These are phyloP conservation scores for Akanthomyces uredinophilus DNA, from an alignment of 2,329 filamentous ascomycete species.

Conservation along the genomic window DNA sequence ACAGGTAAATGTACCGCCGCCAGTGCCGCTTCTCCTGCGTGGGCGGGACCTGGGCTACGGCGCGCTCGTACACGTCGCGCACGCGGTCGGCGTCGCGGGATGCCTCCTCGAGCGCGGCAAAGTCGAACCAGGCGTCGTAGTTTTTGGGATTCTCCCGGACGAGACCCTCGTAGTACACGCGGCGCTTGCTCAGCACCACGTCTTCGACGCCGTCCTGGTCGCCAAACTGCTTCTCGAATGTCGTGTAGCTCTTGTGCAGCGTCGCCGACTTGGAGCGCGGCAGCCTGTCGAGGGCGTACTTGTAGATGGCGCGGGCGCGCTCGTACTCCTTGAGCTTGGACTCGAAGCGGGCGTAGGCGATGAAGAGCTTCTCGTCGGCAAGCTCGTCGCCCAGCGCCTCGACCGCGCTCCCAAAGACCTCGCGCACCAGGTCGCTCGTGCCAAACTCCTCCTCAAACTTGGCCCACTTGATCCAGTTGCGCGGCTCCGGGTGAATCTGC, in stretches of 20 bases:
- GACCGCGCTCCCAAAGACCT: conserved; percentile 84
- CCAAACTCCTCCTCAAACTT: conserved; percentile 95
- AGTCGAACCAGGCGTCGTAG: conserved; percentile 97
- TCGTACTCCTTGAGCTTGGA: conserved; percentile 94
- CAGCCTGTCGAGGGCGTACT: conserved; percentile 88
- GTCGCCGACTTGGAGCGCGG: conserved; percentile 78
- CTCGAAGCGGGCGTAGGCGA: conserved; percentile 92
- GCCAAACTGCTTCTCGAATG: conserved; percentile 97
- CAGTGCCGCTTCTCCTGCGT: conserved; percentile 96
- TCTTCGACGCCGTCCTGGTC: conserved; percentile 91
- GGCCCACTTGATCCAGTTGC: conserved; percentile 99
- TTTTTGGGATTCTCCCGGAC: conserved; percentile 92
- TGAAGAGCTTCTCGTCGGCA: conserved; percentile 93
- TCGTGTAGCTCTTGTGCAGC: conserved; percentile 91
- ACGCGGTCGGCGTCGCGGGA: conserved; percentile 78
- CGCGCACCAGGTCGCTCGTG: conserved; percentile 83
- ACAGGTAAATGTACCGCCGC: conserved; percentile 95
- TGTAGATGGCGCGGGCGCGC: conserved; percentile 89
- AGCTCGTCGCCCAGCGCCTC: conserved; percentile 91
- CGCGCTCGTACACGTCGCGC: conserved; percentile 89
- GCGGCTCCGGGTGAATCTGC: conserved; percentile 85
- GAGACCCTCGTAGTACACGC: conserved; percentile 90
- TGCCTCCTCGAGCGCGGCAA: conserved; percentile 81
- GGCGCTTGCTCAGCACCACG: conserved; percentile 87
- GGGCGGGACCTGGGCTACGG: conserved; percentile 90